Base-by-base conservation (phyloP, 768 basidiomycete genomes). In the Arthromyces matolae region DNA sequence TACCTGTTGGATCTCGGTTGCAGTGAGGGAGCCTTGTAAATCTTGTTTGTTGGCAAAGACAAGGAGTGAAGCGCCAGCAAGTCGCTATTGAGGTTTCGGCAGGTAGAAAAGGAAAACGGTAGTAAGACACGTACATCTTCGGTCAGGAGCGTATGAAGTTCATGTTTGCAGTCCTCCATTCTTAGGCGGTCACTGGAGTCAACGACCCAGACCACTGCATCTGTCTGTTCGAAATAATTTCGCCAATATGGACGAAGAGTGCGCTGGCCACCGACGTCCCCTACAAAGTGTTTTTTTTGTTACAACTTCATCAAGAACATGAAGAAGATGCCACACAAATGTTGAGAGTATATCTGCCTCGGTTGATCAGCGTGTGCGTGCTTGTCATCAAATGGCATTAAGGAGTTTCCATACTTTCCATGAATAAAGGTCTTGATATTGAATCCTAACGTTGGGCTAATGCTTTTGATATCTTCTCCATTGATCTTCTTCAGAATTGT, bases 201-300 rank as follows among this genome's bases (percentile, higher is more conserved):
- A 33, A 99, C 94, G 14, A 99, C 95, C 96, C 96, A 99, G 27
- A 98, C 93, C 35, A 99, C 75, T 6, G 89, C 95, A 67, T 98
- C 96, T 8, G 96, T 98, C 68, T 93, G 91, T 67, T 99, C 96
- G 57, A 98, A 98, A 70, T 98, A 98, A 66, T 98, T 99, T 20
- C 92, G 76, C 96, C 96, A 99, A 66, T 98, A 98, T 6, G 96
- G 95, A 24, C 96, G 80, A 42, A 99, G 82, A 0, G 92, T 94
- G 48, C 86, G 83, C 66, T 99, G 96, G 19, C 96, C 95, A 28
- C 96, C 96, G 28, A 98, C 93, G 64, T 99, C 96, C 96, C 95
- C 94, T 97, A 58, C 48, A 45, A 45, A 41, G 49, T 43, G 20
- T 5, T 37, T 47, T 40, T 37, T 43, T 41, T 9, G 29, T 25